Conservation (phyloP, 371 early-diverging fungal genomes). For the Rhizomucor pusillus region DNA sequence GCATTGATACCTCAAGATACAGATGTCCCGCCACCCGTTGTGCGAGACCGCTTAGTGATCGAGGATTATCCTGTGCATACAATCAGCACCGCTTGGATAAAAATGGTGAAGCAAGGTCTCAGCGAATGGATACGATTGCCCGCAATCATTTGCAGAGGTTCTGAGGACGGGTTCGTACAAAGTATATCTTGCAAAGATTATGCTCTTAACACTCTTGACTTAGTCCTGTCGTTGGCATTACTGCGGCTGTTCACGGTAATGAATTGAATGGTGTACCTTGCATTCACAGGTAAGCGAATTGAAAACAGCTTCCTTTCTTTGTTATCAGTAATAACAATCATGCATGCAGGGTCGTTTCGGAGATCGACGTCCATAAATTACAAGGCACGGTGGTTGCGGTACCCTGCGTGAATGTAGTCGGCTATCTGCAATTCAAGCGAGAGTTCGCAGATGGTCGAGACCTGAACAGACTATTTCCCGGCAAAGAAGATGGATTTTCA, state of each 20-base stretch:
- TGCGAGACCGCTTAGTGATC: constrained; percentile 57
- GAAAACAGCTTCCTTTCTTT: background rate
- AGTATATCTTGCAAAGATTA: no score
- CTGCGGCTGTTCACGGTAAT: constrained; percentile 87
- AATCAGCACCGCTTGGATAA: constrained; percentile 70
- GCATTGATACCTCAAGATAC: constrained; percentile 44
- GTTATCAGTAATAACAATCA: background rate
- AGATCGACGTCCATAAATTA: constrained; percentile 69
- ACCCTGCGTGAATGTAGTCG: constrained; percentile 85
- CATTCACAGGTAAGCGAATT: constrained; percentile 66
- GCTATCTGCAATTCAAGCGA: constrained; percentile 76
- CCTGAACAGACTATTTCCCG: constrained; percentile 87
- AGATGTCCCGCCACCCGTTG: constrained; percentile 68
- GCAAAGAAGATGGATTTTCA: constrained; percentile 68
- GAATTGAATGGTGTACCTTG: constrained; percentile 91
- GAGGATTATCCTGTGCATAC: constrained; percentile 66
- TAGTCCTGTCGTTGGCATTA: constrained; percentile 43
- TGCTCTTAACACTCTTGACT: background rate
- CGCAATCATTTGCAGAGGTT: constrained; percentile 66
- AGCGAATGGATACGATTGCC: constrained; percentile 69
- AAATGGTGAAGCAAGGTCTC: constrained; percentile 70
- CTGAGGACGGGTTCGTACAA: constrained; percentile 47
- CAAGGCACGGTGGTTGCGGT: constrained; percentile 87
- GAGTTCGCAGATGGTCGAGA: constrained; percentile 85
- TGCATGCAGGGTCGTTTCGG: constrained; percentile 56